Percentiles rank a stretch among this genome's conserved stretches.
Evolutionary conservation across 306 rosid genomes (phyloP).

Genomic region (Sphenostylis stenocarpa): DNA sequence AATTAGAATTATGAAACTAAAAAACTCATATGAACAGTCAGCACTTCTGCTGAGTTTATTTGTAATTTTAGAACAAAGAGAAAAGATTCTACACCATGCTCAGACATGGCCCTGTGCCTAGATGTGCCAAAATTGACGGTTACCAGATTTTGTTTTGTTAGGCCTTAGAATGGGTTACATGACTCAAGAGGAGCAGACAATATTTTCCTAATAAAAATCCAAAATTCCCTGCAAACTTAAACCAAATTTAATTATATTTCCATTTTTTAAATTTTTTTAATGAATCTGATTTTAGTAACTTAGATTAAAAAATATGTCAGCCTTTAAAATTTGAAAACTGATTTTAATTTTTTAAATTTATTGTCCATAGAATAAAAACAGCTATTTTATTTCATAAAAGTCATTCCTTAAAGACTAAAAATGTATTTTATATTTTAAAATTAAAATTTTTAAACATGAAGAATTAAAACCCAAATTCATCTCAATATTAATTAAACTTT

Average conservation of each 20-base stretch:
- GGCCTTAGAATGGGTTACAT: neutral
- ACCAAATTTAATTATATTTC: neutral
- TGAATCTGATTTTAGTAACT: too few species aligned
- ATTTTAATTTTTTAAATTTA: too few species aligned
- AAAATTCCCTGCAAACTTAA: neutral
- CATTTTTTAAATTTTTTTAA: too few species aligned
- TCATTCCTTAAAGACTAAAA: too few species aligned
- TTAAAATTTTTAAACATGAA: too few species aligned
- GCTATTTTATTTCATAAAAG: too few species aligned
- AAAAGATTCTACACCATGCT: neutral
- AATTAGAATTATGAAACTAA: neutral
- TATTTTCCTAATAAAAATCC: neutral
- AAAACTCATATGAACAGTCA: neutral
- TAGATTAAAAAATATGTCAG: too few species aligned
- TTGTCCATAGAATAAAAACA: too few species aligned
- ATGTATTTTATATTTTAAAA: too few species aligned
- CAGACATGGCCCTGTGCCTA: neutral
- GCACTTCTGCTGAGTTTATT: neutral
- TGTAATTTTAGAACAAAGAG: neutral
- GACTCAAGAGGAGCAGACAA: neutral
- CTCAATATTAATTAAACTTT: too few species aligned
- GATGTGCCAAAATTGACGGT: neutral
- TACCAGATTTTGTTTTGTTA: slow-evolving; percentile 21
- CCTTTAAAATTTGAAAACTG: too few species aligned
- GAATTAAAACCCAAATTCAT: too few species aligned